Conservation (phyloP, 2,329 filamentous ascomycete species). For the Ceratocystis alfenasii region DNA sequence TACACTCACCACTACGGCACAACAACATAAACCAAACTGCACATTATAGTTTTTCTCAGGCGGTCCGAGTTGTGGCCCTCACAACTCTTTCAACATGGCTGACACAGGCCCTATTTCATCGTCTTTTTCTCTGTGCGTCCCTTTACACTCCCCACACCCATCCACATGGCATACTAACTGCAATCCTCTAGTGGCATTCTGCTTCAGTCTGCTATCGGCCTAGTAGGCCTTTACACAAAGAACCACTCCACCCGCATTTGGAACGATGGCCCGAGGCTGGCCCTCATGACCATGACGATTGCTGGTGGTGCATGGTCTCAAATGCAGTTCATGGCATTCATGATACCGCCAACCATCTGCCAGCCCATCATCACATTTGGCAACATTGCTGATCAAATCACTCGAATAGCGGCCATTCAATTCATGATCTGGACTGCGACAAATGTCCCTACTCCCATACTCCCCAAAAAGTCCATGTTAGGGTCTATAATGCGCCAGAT, state of each 20-base stretch:
- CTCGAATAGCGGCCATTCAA: constrained; percentile 42
- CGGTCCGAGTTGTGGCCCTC: background rate
- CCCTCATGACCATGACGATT: constrained; percentile 45
- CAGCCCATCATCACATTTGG: constrained; percentile 42
- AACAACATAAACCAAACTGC: background rate
- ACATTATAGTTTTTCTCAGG: background rate
- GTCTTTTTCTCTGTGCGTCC: constrained; percentile 23
- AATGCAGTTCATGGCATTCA: constrained; percentile 39
- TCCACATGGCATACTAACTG: constrained; percentile 41
- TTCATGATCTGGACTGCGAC: constrained; percentile 40
- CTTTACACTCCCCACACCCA: constrained; percentile 37
- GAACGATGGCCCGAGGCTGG: constrained; percentile 51
- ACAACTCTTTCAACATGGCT: constrained; percentile 13
- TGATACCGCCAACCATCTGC: constrained; percentile 37
- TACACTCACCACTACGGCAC: background rate
- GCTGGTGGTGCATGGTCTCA: constrained; percentile 44
- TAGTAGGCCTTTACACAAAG: constrained; percentile 36
- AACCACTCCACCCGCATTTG: constrained; percentile 39
- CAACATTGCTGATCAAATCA: constrained; percentile 45
- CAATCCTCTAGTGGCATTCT: constrained; percentile 47
- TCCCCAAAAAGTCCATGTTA: constrained; percentile 19
- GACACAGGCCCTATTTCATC: constrained; percentile 12
- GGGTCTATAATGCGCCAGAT: constrained; percentile 36
- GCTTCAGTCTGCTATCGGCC: constrained; percentile 38
- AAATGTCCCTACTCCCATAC: constrained; percentile 25